Percentiles rank a stretch among this genome's conserved stretches.
Evolutionary conservation across 371 early-diverging fungal genomes (phyloP).

Genomic region (Batkoa obscura): DNA sequence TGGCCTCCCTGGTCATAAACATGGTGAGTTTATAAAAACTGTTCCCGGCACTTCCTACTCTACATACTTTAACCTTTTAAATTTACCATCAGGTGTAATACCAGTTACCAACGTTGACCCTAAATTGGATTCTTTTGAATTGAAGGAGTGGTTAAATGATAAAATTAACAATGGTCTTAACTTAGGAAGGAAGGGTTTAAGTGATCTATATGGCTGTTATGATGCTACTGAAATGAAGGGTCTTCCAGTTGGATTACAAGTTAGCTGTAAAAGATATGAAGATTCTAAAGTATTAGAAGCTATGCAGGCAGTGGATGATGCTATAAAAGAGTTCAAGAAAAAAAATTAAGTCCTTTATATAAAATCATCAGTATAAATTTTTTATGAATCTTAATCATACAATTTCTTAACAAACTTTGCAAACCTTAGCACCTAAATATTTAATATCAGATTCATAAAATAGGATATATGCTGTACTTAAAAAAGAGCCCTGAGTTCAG

Average conservation of each 20-base stretch:
- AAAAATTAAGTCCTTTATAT: no score
- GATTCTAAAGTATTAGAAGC: not conserved
- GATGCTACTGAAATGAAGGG: not conserved
- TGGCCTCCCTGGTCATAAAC: not conserved
- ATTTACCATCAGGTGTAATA: slow-evolving; percentile 1
- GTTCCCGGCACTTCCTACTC: not conserved
- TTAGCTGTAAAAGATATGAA: not conserved
- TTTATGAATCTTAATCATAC: no score
- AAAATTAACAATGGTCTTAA: not conserved
- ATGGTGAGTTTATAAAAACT: not conserved
- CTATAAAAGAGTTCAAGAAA: no score
- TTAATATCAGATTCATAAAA: no score
- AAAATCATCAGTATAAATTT: no score
- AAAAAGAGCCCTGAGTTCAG: no score
- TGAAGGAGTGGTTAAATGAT: not conserved
- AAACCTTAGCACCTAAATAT: no score
- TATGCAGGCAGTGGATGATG: not conserved
- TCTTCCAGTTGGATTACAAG: slow-evolving; percentile 2
- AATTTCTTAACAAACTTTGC: no score
- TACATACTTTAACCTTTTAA: not conserved
- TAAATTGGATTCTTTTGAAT: not conserved
- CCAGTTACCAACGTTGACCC: slow-evolving; percentile 2
- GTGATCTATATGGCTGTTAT: not conserved
- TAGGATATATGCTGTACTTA: no score
- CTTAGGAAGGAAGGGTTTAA: no score